Percentiles rank a stretch among this genome's conserved stretches.
Conservation (phyloP, 2,329 filamentous ascomycete genomes). For the Aspergillus fumigatiaffinis region DNA sequence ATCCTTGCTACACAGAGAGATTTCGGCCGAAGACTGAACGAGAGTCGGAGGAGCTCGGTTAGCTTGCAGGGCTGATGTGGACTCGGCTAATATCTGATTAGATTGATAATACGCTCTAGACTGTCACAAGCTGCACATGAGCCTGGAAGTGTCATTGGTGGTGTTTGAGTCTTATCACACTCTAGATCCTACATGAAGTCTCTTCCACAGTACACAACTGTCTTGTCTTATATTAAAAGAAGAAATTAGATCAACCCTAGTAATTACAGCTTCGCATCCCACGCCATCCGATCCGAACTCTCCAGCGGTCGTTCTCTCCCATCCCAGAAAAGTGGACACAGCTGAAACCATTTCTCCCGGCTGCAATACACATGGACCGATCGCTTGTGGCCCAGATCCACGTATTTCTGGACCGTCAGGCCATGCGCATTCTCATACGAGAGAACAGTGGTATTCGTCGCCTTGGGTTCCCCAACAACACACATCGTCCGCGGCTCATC, state of each 20-base stretch:
- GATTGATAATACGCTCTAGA: conserved; percentile 14
- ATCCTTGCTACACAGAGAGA: too few species aligned
- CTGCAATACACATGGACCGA: conserved; percentile 64
- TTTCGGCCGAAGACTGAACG: too few species aligned
- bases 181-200: too few species aligned
- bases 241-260: too few species aligned
- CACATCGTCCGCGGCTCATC: conserved; percentile 55
- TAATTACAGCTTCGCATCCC: conserved; percentile 44
- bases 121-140: too few species aligned
- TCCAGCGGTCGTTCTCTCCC: conserved; percentile 43
- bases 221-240: neutral
- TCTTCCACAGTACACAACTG: neutral
- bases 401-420: conserved; percentile 67
- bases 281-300: conserved; percentile 43
- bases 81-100: conserved; percentile 8
- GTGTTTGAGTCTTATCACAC: too few species aligned
- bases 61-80: too few species aligned
- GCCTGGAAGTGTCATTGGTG: neutral
- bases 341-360: conserved; percentile 65
- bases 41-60: too few species aligned
- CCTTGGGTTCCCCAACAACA: conserved; percentile 64
- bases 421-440: conserved; percentile 73
- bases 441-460: conserved; percentile 65
- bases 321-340: conserved; percentile 49
- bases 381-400: conserved; percentile 69